phyloP scores from a whole-genome alignment of 306 rosid species.

The Gillenia trifoliata region DNA sequence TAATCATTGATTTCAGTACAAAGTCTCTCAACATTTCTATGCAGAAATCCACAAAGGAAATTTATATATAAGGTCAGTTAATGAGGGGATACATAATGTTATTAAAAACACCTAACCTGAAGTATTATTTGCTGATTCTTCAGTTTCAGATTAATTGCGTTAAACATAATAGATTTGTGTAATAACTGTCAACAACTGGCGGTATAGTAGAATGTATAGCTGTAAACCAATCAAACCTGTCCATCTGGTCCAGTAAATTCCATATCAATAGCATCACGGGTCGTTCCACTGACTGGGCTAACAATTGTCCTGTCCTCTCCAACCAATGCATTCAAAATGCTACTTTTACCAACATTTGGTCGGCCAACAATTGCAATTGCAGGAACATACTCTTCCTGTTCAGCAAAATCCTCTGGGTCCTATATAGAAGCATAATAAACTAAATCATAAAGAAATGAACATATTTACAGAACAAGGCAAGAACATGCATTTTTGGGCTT shows the following conservation, averaged over 20 bases:
- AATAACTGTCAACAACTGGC: background rate
- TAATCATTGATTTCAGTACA: background rate
- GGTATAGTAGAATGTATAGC: background rate
- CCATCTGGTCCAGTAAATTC: slow-evolving; percentile 84
- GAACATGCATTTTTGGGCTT: background rate
- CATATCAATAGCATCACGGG: slow-evolving; percentile 99
- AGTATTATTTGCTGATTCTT: background rate
- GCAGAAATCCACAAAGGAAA: background rate
- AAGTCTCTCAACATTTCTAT: background rate
- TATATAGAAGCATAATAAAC: slow-evolving; percentile 26
- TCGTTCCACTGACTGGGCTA: slow-evolving; percentile 98
- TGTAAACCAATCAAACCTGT: slow-evolving; percentile 59
- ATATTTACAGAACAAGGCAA: background rate
- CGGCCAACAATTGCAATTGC: slow-evolving; percentile 95
- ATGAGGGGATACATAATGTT: background rate
- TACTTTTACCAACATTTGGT: slow-evolving; percentile 99
- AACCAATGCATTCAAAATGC: slow-evolving; percentile 93
- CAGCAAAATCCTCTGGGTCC: slow-evolving; percentile 41
- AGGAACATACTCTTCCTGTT: slow-evolving; percentile 78
- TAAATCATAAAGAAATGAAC: background rate
- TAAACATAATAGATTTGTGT: background rate
- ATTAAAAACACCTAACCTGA: background rate
- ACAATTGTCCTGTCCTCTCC: slow-evolving; percentile 96
- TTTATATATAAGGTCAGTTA: background rate
- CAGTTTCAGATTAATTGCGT: background rate